A percentile compares a stretch with the other conserved stretches of the same genome.
Conservation (phyloP, 2,329 filamentous ascomycete species). For the Colletotrichum sojae region DNA sequence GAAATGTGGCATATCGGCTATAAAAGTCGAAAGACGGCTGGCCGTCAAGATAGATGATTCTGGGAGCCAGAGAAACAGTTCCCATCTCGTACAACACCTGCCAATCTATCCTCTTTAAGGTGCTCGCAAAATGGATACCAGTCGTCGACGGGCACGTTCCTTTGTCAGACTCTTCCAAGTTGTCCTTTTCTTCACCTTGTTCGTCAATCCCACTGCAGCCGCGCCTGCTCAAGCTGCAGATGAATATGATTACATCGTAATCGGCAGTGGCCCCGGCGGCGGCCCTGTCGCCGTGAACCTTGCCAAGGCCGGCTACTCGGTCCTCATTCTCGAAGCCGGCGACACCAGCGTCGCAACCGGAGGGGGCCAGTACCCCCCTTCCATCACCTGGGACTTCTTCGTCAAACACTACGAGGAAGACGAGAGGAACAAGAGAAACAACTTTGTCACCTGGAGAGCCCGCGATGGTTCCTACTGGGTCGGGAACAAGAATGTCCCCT, state of each 20-base stretch:
- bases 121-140: background rate
- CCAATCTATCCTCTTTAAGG: background rate
- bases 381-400: conserved; percentile 72
- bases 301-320: conserved; percentile 67
- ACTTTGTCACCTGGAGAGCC: conserved; percentile 46
- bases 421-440: conserved; percentile 63
- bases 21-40: too few species aligned
- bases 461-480: conserved; percentile 12
- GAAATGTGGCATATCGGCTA: too few species aligned
- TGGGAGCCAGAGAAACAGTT: too few species aligned
- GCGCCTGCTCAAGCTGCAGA: background rate
- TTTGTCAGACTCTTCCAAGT: conserved; percentile 1
- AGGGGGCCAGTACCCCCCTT: conserved; percentile 42
- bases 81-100: background rate
- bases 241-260: conserved; percentile 69
- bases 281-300: conserved; percentile 67
- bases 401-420: conserved; percentile 71
- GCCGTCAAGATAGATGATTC: too few species aligned
- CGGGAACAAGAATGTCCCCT: conserved; percentile 13
- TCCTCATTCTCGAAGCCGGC: conserved; percentile 70
- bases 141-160: background rate
- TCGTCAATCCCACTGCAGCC: background rate
- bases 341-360: conserved; percentile 46
- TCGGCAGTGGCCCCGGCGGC: conserved; percentile 70
- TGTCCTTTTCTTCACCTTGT: background rate